Evolutionary conservation across 805 yeast genomes (phyloP).

Genomic region (Lipomyces kockii): DNA sequence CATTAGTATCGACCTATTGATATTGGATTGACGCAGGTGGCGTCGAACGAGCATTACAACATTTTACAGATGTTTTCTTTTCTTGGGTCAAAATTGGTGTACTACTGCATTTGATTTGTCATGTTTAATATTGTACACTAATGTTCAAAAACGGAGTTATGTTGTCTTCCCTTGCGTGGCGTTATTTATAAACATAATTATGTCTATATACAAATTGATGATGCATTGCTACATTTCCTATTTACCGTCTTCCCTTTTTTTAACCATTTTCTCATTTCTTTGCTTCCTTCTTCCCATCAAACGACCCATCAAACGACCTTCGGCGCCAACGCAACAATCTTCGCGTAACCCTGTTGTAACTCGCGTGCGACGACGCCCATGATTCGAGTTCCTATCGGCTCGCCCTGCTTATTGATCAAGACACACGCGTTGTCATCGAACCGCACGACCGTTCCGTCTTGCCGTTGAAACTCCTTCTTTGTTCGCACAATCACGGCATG

Average conservation of each 20-base stretch:
- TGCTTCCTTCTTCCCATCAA: not conserved
- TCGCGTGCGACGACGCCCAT: conserved; percentile 87
- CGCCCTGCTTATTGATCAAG: conserved; percentile 85
- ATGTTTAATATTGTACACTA: conserved; percentile 14
- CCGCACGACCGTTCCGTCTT: conserved; percentile 83
- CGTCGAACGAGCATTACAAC: not conserved
- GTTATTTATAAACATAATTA: not conserved
- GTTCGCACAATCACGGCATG: conserved; percentile 96
- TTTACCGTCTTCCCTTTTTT: not conserved
- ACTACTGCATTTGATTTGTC: not conserved
- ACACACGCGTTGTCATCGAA: conserved; percentile 99
- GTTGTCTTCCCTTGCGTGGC: not conserved
- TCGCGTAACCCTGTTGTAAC: conserved; percentile 78
- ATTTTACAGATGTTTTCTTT: not conserved
- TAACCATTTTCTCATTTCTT: not conserved
- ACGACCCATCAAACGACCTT: conserved; percentile 47
- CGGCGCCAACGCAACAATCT: conserved; percentile 90
- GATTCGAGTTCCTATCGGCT: conserved; percentile 94
- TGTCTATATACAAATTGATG: not conserved
- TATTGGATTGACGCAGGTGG: not conserved
- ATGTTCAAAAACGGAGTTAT: not conserved
- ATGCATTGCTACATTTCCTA: not conserved
- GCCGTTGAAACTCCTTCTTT: conserved; percentile 73
- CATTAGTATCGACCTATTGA: conserved; percentile 16
- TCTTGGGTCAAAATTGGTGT: not conserved